Evolutionary conservation across 768 basidiomycete genomes (phyloP), one percentile per base, ranked within the genome.

Genomic region (Amanita phalloides): DNA sequence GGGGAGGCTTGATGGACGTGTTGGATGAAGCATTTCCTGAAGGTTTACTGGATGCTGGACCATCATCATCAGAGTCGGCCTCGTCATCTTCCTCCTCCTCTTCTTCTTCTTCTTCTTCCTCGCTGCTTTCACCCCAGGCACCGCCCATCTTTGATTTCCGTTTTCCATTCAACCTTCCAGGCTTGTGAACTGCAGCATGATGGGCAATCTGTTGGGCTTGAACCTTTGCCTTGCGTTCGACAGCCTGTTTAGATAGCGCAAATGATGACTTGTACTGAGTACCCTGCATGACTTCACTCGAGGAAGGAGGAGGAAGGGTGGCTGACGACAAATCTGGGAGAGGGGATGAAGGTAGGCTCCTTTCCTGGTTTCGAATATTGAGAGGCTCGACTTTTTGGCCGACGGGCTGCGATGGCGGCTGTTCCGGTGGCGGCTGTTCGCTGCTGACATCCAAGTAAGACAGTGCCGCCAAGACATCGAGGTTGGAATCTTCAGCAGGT

Each of bases 41-140:
- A 35, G 64, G 64, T 49, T 64, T 64, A 28, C 62, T 56, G 17
- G 55, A 37, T 4, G 64, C 59, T 28, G 69, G 59, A 4, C 65
- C 67, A 39, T 70, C 74, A 50, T 60, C 70, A 55, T 85, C 84
- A 3, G 82, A 85, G 60, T 86, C 82, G 5, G 72, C 82, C 6
- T 86, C 86, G 2, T 82, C 82, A 10, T 82, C 80, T 0, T 83
- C 84, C 0, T 84, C 81, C 0, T 84, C 87, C 0, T 92, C 88
- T 4, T 93, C 92, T 2, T 94, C 89, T 3, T 90, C 87, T 4
- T 88, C 87, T 39, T 91, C 89, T 50, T 87, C 86, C 23, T 89
- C 87, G 51, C 86, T 86, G 59, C 85, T 88, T 59, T 83, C 85
- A 51, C 78, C 75, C 64, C 85, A 66, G 68, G 56, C 82, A 66